Conservation (phyloP, 805 yeast species). For the Myxozyma sirexii region DNA sequence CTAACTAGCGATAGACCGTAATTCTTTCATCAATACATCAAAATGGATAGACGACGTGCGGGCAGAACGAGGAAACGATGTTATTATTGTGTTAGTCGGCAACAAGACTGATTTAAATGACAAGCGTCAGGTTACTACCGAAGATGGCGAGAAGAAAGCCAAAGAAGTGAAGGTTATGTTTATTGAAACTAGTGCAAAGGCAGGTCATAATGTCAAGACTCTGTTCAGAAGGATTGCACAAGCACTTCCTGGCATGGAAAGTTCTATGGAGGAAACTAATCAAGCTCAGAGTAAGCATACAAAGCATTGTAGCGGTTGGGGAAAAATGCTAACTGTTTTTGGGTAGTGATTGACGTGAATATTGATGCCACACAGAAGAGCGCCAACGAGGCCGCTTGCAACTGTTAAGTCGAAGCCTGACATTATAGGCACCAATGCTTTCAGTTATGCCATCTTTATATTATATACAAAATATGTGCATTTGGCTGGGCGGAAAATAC, state of each 20-base stretch:
- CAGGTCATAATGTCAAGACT: constrained; percentile 89
- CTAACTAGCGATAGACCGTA: constrained; percentile 43
- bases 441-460: too few relatives aligned
- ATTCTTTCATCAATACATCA: constrained; percentile 78
- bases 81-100: constrained; percentile 86
- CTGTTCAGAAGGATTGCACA: constrained; percentile 89
- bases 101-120: constrained; percentile 85
- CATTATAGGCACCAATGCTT: too few relatives aligned
- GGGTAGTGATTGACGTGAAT: constrained; percentile 33
- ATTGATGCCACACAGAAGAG: constrained; percentile 30
- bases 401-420: constrained; percentile 13
- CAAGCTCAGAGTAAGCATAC: constrained; percentile 28
- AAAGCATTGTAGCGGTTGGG: neutral
- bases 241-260: constrained; percentile 79
- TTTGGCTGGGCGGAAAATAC: neutral
- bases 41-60: constrained; percentile 96
- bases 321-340: neutral
- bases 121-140: constrained; percentile 80
- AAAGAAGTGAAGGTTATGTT: constrained; percentile 74
- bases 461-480: neutral
- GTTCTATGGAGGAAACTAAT: constrained; percentile 25
- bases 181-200: constrained; percentile 93
- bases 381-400: constrained; percentile 22
- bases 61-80: constrained; percentile 88
- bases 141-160: constrained; percentile 86